Percentiles rank a stretch among this genome's conserved stretches.
These are phyloP conservation scores for Solanum clarkiae DNA, from an alignment of 257 asterid species.

Conservation along the genomic window DNA sequence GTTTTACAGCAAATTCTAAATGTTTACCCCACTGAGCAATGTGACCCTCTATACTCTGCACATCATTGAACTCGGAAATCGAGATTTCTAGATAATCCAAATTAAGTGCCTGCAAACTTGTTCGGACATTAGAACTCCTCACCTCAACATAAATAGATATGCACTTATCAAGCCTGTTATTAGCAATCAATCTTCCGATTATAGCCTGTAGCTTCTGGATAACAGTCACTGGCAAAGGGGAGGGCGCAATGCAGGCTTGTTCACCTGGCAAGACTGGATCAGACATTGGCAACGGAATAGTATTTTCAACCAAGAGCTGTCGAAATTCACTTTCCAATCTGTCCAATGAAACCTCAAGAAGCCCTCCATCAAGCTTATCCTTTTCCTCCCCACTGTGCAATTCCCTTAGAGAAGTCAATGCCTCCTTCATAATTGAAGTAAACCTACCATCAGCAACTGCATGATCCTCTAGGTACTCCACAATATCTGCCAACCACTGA, in stretches of 20 bases:
- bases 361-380: constrained; percentile 71
- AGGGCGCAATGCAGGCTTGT: constrained; percentile 58
- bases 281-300: constrained; percentile 65
- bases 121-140: constrained; percentile 65
- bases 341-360: constrained; percentile 52
- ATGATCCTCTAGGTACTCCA: constrained; percentile 78
- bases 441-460: constrained; percentile 61
- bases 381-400: constrained; percentile 56
- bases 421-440: constrained; percentile 52
- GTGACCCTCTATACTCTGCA: constrained; percentile 64
- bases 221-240: constrained; percentile 66
- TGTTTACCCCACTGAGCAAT: constrained; percentile 85
- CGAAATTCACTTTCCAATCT: constrained; percentile 66
- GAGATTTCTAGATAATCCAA: constrained; percentile 88
- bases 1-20: constrained; percentile 83
- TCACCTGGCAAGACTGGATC: constrained; percentile 37
- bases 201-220: constrained; percentile 75
- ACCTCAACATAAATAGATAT: constrained; percentile 69
- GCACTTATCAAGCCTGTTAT: constrained; percentile 61
- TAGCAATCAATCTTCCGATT: constrained; percentile 55
- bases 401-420: constrained; percentile 37
- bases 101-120: constrained; percentile 73
- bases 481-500: constrained; percentile 86
- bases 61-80: constrained; percentile 67
- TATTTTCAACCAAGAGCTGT: constrained; percentile 44